Conservation (phyloP, 73 alveolate species). For the Loxodes magnus region DNA sequence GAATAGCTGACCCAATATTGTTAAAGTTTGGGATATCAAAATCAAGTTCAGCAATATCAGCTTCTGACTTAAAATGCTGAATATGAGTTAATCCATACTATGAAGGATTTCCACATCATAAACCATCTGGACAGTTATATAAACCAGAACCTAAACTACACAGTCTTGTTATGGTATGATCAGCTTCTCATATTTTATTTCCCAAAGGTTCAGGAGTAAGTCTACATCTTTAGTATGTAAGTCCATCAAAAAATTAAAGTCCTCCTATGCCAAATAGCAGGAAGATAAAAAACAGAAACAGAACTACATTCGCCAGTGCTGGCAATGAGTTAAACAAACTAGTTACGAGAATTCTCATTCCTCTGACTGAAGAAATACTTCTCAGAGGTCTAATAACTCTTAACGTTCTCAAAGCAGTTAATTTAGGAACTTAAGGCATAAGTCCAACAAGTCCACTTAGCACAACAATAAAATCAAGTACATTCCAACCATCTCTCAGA, state of each 20-base stretch:
- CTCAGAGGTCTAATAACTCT: conserved; percentile 41
- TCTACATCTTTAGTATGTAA: conserved; percentile 18
- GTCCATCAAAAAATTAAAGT: conserved; percentile 22
- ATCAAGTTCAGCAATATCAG: conserved; percentile 12
- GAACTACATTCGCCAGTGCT: conserved; percentile 19
- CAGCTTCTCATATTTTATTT: conserved; percentile 38
- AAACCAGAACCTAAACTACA: conserved; percentile 26
- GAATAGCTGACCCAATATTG: conserved; percentile 23
- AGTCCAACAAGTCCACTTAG: conserved; percentile 26
- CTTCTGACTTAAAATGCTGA: too few relatives aligned
- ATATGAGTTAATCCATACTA: conserved; percentile 16
- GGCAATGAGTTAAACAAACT: conserved; percentile 26
- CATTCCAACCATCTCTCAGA: conserved; percentile 67
- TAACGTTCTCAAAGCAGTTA: conserved; percentile 29
- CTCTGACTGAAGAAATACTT: conserved; percentile 28
- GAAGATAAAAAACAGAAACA: conserved; percentile 21
- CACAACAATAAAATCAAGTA: conserved; percentile 59
- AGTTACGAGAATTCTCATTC: conserved; percentile 23
- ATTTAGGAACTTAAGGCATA: conserved; percentile 8
- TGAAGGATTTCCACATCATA: conserved; percentile 34
- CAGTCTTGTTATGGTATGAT: conserved; percentile 14
- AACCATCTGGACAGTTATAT: conserved; percentile 28
- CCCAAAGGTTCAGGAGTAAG: conserved; percentile 9
- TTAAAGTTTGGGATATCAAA: conserved; percentile 24
- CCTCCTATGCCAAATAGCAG: conserved; percentile 35